These are phyloP conservation scores for Microstroma glucosiphilum DNA, from an alignment of 1,284 basidiomycete genomes.

Conservation along the genomic window DNA sequence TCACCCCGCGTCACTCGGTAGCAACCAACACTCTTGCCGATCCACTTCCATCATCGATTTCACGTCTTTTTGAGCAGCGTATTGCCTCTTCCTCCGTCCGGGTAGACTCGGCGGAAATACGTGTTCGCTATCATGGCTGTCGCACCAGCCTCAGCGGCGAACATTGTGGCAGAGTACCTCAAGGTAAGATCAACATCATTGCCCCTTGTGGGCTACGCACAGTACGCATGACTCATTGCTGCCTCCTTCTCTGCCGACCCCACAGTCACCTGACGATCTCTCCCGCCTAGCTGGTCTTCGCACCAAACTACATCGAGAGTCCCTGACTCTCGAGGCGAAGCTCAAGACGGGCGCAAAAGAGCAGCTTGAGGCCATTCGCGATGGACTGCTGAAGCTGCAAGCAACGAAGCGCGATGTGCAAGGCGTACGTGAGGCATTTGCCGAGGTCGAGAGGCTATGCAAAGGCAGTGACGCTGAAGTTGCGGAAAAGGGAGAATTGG, in stretches of 20 bases:
- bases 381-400: constrained; percentile 78
- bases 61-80: too few species aligned
- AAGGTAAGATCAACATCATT: constrained; percentile 9
- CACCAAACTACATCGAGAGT: constrained; percentile 93
- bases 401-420: constrained; percentile 76
- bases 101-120: too few species aligned
- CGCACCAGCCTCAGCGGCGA: neutral
- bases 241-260: constrained; percentile 17
- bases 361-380: constrained; percentile 82
- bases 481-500: neutral
- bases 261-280: constrained; percentile 74
- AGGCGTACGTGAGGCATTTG: constrained; percentile 85
- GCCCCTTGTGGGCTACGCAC: neutral
- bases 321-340: constrained; percentile 85
- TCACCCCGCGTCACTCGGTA: too few species aligned
- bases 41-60: too few species aligned
- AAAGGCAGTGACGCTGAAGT: constrained; percentile 10
- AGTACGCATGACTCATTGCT: constrained; percentile 10
- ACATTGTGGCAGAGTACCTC: constrained; percentile 37
- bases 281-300: constrained; percentile 79
- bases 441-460: constrained; percentile 67
- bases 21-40: too few species aligned
- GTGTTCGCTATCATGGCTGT: too few species aligned
- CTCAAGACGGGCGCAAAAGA: constrained; percentile 88
- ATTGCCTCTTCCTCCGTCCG: too few species aligned